Percentiles rank a stretch among this genome's conserved stretches.
Conservation (phyloP, 1,284 basidiomycete species). For the Xerocomus amazonicus region DNA sequence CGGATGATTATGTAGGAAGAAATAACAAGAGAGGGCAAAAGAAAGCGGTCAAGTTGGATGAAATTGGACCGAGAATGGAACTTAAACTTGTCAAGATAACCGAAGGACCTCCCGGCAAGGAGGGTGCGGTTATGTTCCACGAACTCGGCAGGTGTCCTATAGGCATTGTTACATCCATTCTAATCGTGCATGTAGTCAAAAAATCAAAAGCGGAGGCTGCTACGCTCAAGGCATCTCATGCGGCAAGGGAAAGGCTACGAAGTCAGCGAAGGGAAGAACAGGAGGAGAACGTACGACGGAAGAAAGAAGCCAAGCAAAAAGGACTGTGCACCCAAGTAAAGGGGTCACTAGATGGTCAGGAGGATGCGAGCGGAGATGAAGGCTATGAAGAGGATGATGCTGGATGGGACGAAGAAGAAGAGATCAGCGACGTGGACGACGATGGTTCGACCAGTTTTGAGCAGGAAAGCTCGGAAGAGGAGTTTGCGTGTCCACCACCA, state of each 20-base stretch:
- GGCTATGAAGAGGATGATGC: conserved; percentile 43
- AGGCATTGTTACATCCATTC: conserved; percentile 4
- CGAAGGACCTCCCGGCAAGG: conserved; percentile 89
- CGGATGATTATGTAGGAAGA: conserved; percentile 91
- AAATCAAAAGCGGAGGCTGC: conserved; percentile 73
- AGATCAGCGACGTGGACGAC: conserved; percentile 53
- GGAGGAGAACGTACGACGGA: conserved; percentile 80
- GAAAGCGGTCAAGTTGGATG: conserved; percentile 88
- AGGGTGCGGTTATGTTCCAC: conserved; percentile 88
- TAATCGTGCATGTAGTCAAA: conserved; percentile 54
- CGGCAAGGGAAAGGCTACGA: conserved; percentile 68
- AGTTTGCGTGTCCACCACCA: conserved; percentile 33
- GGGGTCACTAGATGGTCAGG: conserved; percentile 34
- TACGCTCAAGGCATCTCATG: conserved; percentile 69
- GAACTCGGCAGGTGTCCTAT: conserved; percentile 66
- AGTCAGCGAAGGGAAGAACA: conserved; percentile 82
- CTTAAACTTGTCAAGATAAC: conserved; percentile 90
- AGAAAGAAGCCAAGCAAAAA: conserved; percentile 51
- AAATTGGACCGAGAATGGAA: conserved; percentile 96
- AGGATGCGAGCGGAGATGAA: conserved; percentile 35
- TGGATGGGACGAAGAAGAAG: conserved; percentile 64
- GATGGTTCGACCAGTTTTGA: conserved; percentile 43
- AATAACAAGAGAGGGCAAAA: conserved; percentile 90
- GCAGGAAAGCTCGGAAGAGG: conserved; percentile 37
- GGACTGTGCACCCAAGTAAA: conserved; percentile 26